A percentile compares a stretch with the other conserved stretches of the same genome.
Conservation (phyloP, 441 rosid species). For the Croton setiger region DNA sequence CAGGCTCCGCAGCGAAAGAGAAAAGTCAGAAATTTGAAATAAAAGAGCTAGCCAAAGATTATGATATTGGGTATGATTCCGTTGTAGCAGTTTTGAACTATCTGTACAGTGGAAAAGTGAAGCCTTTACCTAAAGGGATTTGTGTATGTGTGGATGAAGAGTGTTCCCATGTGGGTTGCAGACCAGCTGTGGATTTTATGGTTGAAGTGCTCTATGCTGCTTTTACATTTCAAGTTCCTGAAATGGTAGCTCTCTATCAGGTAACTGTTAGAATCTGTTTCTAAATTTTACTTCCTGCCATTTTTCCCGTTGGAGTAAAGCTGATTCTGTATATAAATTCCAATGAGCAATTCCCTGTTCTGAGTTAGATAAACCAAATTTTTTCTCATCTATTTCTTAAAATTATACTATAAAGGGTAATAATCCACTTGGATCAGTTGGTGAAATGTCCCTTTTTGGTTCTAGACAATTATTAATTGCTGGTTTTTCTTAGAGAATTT, state of each 20-base stretch:
- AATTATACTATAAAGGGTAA: not conserved
- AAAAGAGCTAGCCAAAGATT: constrained; percentile 52
- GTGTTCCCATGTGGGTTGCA: constrained; percentile 67
- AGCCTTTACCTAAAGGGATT: constrained; percentile 40
- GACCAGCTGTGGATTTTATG: constrained; percentile 65
- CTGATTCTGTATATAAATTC: not conserved
- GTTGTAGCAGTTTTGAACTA: constrained; percentile 56
- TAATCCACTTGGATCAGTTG: no score
- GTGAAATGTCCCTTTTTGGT: no score
- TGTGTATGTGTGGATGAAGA: constrained; percentile 63
- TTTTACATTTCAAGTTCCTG: constrained; percentile 57
- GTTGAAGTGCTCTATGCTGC: constrained; percentile 72
- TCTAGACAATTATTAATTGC: not conserved
- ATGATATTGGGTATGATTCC: constrained; percentile 54
- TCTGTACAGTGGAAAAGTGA: constrained; percentile 67
- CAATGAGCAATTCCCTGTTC: not conserved
- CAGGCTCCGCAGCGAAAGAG: constrained; percentile 34
- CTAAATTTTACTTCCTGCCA: not conserved
- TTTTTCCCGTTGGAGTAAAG: not conserved
- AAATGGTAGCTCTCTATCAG: constrained; percentile 64
- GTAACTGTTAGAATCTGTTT: constrained; percentile 22
- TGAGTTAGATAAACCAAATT: not conserved
- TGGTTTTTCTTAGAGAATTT: not conserved
- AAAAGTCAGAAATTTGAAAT: constrained; percentile 36
- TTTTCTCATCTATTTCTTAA: not conserved